phyloP scores from a whole-genome alignment of 2,329 filamentous ascomycete species.

The Metarhizium robertsii region DNA sequence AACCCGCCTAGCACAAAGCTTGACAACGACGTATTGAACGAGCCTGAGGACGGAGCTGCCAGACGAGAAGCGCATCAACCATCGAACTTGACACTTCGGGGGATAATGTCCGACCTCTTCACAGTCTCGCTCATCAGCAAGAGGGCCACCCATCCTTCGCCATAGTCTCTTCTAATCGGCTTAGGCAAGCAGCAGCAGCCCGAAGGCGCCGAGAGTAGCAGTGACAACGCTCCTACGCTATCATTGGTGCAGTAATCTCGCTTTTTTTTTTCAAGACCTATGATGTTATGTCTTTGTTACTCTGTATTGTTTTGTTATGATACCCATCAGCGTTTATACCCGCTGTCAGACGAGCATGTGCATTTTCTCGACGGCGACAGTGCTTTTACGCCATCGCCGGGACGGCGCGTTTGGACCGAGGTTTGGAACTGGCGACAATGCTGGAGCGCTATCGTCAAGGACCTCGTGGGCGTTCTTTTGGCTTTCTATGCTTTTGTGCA shows the following conservation, averaged over 20 bases:
- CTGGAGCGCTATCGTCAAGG: constrained; percentile 41
- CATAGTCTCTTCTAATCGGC: no score
- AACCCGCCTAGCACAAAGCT: constrained; percentile 42
- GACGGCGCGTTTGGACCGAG: constrained; percentile 44
- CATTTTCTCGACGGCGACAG: constrained; percentile 40
- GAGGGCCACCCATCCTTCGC: constrained; percentile 5
- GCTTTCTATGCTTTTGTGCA: background rate
- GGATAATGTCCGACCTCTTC: constrained; percentile 6
- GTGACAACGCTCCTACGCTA: constrained; percentile 48
- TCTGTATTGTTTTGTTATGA: constrained; percentile 22
- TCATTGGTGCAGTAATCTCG: constrained; percentile 15
- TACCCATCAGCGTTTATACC: constrained; percentile 36
- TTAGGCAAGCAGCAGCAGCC: no score
- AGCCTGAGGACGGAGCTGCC: constrained; percentile 51
- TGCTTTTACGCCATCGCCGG: constrained; percentile 47
- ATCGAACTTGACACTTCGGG: constrained; percentile 16
- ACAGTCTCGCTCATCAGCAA: constrained; percentile 2
- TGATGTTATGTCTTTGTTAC: constrained; percentile 1
- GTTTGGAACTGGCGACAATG: constrained; percentile 38
- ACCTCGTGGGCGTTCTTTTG: constrained; percentile 36
- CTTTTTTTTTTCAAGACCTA: constrained; percentile 11
- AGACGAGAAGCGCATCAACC: constrained; percentile 45
- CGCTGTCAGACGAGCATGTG: constrained; percentile 32
- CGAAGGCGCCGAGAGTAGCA: no score
- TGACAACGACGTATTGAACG: constrained; percentile 29